Evolutionary conservation across 139 green algal species (phyloP).

Genomic region (Dunaliella sp.): DNA sequence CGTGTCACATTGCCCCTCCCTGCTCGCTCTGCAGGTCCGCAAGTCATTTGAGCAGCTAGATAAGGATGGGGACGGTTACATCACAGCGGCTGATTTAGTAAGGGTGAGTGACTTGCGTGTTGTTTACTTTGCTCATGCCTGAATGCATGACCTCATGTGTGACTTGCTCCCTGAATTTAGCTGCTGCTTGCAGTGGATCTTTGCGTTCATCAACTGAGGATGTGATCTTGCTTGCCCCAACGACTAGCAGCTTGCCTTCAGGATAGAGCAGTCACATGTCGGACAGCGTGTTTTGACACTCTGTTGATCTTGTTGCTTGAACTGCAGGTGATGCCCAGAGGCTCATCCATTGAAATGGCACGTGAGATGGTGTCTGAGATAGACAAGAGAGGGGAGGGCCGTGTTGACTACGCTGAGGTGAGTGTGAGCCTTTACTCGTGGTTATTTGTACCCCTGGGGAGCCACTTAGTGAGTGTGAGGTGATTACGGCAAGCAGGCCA

Average conservation of each 20-base stretch:
- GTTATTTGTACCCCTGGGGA: not conserved
- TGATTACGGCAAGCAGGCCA: no score
- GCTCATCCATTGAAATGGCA: constrained; percentile 45
- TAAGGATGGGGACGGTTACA: constrained; percentile 54
- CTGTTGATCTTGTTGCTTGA: no score
- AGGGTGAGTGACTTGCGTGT: constrained; percentile 20
- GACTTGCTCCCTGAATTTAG: no score
- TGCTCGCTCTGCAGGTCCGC: constrained; percentile 11
- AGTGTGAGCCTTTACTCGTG: not conserved
- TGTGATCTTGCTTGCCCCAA: no score
- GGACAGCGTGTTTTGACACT: no score
- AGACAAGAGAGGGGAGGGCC: constrained; percentile 44
- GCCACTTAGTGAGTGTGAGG: not conserved
- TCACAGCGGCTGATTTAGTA: constrained; percentile 52
- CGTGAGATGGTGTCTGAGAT: constrained; percentile 52
- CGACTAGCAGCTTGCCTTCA: no score
- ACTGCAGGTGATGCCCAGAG: constrained; percentile 35
- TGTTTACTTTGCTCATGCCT: no score
- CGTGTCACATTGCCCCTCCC: not conserved
- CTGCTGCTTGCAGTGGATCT: no score
- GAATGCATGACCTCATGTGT: no score
- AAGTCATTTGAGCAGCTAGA: constrained; percentile 42
- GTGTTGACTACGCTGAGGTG: constrained; percentile 47
- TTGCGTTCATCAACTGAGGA: no score
- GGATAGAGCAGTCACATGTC: no score